Evolutionary conservation across 345 rosid genomes (phyloP).

Genomic region (Moricandia moricandioides): DNA sequence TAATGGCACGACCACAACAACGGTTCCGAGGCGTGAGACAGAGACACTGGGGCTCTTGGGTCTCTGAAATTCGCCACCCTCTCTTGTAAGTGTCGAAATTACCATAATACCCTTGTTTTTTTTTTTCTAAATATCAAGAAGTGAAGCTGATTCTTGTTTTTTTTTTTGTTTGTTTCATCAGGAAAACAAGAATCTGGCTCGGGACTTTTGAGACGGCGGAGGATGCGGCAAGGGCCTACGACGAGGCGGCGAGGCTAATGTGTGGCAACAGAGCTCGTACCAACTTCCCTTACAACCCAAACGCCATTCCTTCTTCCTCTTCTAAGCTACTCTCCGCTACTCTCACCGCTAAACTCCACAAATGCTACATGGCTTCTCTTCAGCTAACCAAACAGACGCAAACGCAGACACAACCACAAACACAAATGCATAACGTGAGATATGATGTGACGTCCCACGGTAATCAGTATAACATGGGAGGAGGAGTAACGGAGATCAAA

Average conservation of each 20-base stretch:
- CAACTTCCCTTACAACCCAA: constrained; percentile 85
- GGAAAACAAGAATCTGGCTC: constrained; percentile 96
- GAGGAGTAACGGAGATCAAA: constrained; percentile 39
- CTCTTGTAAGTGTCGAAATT: constrained; percentile 51
- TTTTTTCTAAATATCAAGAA: neutral
- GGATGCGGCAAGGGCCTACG: constrained; percentile 94
- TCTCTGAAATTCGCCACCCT: constrained; percentile 97
- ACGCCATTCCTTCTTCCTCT: constrained; percentile 58
- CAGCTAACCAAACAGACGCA: constrained; percentile 63
- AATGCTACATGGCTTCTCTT: constrained; percentile 93
- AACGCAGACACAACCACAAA: constrained; percentile 30
- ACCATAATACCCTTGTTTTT: neutral
- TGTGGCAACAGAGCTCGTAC: constrained; percentile 93
- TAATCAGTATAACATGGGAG: constrained; percentile 29
- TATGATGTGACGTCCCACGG: constrained; percentile 12
- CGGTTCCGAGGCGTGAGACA: constrained; percentile 95
- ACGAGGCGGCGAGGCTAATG: constrained; percentile 98
- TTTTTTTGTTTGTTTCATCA: constrained; percentile 35
- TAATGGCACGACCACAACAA: constrained; percentile 94
- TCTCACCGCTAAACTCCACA: constrained; percentile 81
- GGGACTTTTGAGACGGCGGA: constrained; percentile 98
- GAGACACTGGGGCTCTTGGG: constrained; percentile 99
- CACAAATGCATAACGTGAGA: neutral
- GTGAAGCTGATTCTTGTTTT: neutral
- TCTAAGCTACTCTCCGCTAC: constrained; percentile 91